A percentile compares a stretch with the other conserved stretches of the same genome.
phyloP scores from a whole-genome alignment of 2,329 filamentous ascomycete genomes.

The Beauveria medogensis region DNA sequence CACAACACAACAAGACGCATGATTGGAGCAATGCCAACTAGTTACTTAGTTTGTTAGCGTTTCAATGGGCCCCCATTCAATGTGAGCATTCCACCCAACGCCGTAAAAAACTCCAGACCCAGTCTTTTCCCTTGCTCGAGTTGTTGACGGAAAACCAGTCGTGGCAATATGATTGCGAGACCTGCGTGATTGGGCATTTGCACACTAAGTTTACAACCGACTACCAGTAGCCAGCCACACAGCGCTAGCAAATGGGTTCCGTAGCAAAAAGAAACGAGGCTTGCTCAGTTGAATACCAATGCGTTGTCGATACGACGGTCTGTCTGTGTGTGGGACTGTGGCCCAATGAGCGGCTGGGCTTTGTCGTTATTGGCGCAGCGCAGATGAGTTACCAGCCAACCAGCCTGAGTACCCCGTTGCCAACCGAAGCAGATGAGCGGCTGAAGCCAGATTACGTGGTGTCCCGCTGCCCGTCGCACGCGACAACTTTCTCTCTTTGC shows the following conservation, averaged over 20 bases:
- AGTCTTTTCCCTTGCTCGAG: neutral
- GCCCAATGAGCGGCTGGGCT: too few species aligned
- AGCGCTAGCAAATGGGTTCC: neutral
- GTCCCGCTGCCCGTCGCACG: too few species aligned
- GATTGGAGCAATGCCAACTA: neutral
- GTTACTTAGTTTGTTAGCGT: neutral
- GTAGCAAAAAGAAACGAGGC: too few species aligned
- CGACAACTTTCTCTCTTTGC: too few species aligned
- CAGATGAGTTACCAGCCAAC: too few species aligned
- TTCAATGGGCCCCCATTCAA: neutral
- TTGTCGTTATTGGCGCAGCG: too few species aligned
- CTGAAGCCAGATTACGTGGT: too few species aligned
- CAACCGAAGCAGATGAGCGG: too few species aligned
- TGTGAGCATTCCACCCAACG: neutral
- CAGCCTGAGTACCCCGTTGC: too few species aligned
- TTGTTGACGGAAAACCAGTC: neutral
- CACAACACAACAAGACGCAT: neutral
- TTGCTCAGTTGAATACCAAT: too few species aligned
- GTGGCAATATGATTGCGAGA: neutral
- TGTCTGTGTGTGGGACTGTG: too few species aligned
- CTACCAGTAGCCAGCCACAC: neutral
- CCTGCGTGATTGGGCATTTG: neutral
- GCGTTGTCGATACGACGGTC: too few species aligned
- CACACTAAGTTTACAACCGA: neutral
- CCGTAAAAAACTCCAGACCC: constrained; percentile 1